A percentile compares a stretch with the other conserved stretches of the same genome.
Conservation (phyloP, 257 asterid species). For the Ilex aquifolium region DNA sequence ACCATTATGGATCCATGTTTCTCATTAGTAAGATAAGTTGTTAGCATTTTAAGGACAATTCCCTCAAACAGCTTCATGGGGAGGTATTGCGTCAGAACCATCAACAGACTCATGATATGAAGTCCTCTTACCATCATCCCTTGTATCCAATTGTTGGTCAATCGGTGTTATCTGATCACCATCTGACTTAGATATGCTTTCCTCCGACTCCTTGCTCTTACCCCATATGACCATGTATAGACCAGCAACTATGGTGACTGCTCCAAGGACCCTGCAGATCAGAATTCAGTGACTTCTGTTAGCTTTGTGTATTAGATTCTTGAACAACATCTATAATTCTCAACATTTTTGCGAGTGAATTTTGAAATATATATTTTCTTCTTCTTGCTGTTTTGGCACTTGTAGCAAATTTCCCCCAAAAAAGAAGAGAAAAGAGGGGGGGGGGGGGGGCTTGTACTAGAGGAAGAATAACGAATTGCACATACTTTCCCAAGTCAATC, state of each 20-base stretch:
- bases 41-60: too few species aligned
- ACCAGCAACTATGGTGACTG: constrained; percentile 36
- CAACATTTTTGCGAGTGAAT: too few species aligned
- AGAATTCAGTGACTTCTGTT: neutral
- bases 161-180: neutral
- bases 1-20: too few species aligned
- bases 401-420: too few species aligned
- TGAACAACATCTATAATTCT: too few species aligned
- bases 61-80: neutral
- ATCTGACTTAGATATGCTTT: neutral
- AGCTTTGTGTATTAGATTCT: too few species aligned
- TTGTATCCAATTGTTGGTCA: neutral
- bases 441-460: too few species aligned
- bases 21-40: too few species aligned
- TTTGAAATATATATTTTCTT: too few species aligned
- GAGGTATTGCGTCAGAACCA: neutral
- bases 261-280: constrained; percentile 43
- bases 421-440: too few species aligned
- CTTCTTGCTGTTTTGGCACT: too few species aligned
- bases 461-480: neutral
- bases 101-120: neutral
- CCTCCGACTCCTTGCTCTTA: constrained; percentile 21
- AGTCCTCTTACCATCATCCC: neutral
- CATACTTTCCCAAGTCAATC: constrained; percentile 46
- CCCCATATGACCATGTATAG: constrained; percentile 52